These are phyloP conservation scores for Inga leiocalycina DNA, from an alignment of 306 rosid genomes.

Conservation along the genomic window DNA sequence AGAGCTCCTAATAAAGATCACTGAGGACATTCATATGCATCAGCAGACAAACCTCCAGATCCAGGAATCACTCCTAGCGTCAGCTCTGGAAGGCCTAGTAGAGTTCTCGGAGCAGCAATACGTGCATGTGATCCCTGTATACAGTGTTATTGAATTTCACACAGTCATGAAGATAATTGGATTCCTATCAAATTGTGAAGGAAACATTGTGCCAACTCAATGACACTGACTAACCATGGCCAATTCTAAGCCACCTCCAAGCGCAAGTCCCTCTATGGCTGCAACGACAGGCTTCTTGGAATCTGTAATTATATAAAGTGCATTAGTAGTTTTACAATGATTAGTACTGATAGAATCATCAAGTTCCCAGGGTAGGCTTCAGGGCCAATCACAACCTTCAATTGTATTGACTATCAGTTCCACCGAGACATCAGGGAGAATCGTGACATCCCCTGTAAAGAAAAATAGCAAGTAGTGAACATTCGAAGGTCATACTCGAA, in stretches of 20 bases:
- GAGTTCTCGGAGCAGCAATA: slow-evolving; percentile 79
- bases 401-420: slow-evolving; percentile 75
- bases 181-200: neutral
- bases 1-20: slow-evolving; percentile 13
- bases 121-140: slow-evolving; percentile 95
- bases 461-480: slow-evolving; percentile 19
- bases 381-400: slow-evolving; percentile 61
- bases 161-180: slow-evolving; percentile 1
- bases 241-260: slow-evolving; percentile 97
- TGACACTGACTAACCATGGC: slow-evolving; percentile 74
- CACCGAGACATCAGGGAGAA: slow-evolving; percentile 85
- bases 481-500: slow-evolving; percentile 2
- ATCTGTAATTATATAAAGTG: slow-evolving; percentile 52
- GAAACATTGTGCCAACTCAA: neutral
- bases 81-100: slow-evolving; percentile 93
- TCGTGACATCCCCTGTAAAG: slow-evolving; percentile 66
- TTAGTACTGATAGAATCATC: slow-evolving; percentile 13
- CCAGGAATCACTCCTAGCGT: slow-evolving; percentile 95
- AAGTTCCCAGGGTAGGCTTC: slow-evolving; percentile 25
- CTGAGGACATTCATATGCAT: slow-evolving; percentile 20
- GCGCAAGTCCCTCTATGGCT: slow-evolving; percentile 91
- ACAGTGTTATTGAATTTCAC: slow-evolving; percentile 16
- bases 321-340: slow-evolving; percentile 15
- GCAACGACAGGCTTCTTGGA: slow-evolving; percentile 94
- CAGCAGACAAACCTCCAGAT: slow-evolving; percentile 74